These are phyloP conservation scores for Globisporangium viniferum DNA, from an alignment of 352 stramenopile genomes.

Conservation along the genomic window DNA sequence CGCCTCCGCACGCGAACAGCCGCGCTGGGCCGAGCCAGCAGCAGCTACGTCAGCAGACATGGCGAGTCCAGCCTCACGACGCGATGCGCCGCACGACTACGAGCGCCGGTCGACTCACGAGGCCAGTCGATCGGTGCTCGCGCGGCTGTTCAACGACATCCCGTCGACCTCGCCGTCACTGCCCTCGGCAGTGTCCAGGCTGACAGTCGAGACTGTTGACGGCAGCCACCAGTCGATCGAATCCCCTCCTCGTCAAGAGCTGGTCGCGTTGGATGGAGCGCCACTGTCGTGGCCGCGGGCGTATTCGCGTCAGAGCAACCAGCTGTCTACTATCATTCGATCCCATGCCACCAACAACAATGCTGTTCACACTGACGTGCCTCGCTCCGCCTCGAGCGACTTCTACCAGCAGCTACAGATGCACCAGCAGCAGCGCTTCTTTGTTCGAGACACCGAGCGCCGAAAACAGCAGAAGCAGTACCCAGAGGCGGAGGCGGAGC, in stretches of 20 bases:
- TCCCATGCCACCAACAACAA: neutral
- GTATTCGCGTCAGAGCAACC: constrained; percentile 2
- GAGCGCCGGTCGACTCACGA: neutral
- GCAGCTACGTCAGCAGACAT: neutral
- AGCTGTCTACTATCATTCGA: neutral
- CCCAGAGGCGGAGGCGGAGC: constrained; percentile 10
- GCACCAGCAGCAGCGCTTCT: constrained; percentile 11
- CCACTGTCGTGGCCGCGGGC: constrained; percentile 9
- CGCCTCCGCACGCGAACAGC: neutral
- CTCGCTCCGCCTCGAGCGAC: neutral
- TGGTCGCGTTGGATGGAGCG: neutral
- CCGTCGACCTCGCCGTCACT: neutral
- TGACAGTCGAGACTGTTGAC: constrained; percentile 1
- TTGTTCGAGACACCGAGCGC: neutral
- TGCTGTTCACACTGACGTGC: neutral
- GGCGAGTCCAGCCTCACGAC: neutral
- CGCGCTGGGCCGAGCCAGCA: neutral
- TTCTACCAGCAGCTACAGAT: constrained; percentile 9
- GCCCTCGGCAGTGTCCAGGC: constrained; percentile 1
- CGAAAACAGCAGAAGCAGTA: neutral
- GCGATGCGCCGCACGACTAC: neutral
- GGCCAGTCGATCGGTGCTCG: constrained; percentile 3
- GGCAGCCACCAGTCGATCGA: neutral
- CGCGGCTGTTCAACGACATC: neutral
- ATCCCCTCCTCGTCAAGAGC: neutral